Base-by-base conservation (phyloP, 2,329 filamentous ascomycete genomes). In the Ceratocystis smalleyi region DNA sequence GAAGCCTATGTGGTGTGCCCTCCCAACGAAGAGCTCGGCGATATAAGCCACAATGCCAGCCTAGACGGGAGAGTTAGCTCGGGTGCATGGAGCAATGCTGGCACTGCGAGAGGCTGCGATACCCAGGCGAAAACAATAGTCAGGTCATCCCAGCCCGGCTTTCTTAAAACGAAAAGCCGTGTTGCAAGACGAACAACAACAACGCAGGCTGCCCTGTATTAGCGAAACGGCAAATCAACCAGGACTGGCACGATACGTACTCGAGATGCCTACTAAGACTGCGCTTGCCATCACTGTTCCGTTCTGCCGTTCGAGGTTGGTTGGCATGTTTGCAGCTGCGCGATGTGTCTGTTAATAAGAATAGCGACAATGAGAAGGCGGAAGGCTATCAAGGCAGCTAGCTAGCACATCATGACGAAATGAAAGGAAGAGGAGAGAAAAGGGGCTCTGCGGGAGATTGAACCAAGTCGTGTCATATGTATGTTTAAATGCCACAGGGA, bases 1-100 rank as follows among this genome's bases (percentile, higher is more conserved):
- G 62, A 69, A 67, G 5, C 69, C 69, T n/a, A 69, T 68, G 49
- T 68, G 64, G 43, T 70, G 69, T 12, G 67, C 67, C 27, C 65
- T 68, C 24, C 57, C 65, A 8, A 69, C 49, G 30, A 69, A 67
- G 12, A 70, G 54, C n/a, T 70, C 68, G 2, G 62, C 64, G 12
- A 69, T 57, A 43, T 70, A 70, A 10, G 64, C 69, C 32, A 68
- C 24, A 49, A 43, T n/a, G 10, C 32, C 60, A 43, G 55, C 35
- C 61, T 65, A 60, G 2, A 12, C 5, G 40, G n/a, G 22, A 10
- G 22, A 51, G 40, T 32, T 43, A 60, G 7, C 3, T 19, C 17
- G 15, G 3, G 17, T 49, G 45, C 5, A 27, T 45, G 15, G 7
- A 30, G 17, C n/a, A 30, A 19, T 10, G 1, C 3, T 6, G 17